phyloP scores from a whole-genome alignment of 2,329 filamentous ascomycete genomes.

The Penicillium sp. region DNA sequence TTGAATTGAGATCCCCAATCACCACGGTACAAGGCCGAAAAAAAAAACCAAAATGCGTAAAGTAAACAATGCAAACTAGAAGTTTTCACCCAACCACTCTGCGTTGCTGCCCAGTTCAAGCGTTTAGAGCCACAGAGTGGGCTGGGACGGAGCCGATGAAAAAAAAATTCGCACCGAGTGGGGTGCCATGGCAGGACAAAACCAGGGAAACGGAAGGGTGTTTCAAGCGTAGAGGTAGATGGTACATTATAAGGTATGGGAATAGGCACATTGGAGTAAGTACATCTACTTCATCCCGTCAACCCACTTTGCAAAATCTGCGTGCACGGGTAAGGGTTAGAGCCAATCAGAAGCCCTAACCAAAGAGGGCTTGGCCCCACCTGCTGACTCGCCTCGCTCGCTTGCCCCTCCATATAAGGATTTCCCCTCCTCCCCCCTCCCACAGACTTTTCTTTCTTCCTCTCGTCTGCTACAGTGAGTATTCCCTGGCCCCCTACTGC shows the following conservation, averaged over 20 bases:
- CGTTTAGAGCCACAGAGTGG: constrained; percentile 14
- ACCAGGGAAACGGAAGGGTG: constrained; percentile 28
- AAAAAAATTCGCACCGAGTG: constrained; percentile 30
- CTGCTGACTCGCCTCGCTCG: constrained; percentile 39
- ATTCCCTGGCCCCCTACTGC: constrained; percentile 33
- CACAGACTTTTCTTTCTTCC: constrained; percentile 41
- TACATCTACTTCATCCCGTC: constrained; percentile 9
- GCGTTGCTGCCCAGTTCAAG: constrained; percentile 40
- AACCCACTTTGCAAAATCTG: constrained; percentile 35
- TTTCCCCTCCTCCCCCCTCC: constrained; percentile 44
- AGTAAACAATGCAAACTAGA: constrained; percentile 14
- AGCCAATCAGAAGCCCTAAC: constrained; percentile 28
- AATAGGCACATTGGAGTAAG: background rate
- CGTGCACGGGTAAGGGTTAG: constrained; percentile 18
- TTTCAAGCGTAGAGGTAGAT: constrained; percentile 2
- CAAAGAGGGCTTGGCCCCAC: constrained; percentile 37
- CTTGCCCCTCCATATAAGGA: constrained; percentile 50
- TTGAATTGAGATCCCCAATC: background rate
- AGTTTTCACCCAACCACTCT: constrained; percentile 22
- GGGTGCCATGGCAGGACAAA: constrained; percentile 19
- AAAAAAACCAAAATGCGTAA: background rate
- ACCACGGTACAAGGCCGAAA: background rate
- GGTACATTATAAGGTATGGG: constrained; percentile 8
- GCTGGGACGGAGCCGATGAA: constrained; percentile 16
- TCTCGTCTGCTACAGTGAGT: constrained; percentile 49